Evolutionary conservation across 371 early-diverging fungal genomes (phyloP).

Genomic region (Mucor saturninus): DNA sequence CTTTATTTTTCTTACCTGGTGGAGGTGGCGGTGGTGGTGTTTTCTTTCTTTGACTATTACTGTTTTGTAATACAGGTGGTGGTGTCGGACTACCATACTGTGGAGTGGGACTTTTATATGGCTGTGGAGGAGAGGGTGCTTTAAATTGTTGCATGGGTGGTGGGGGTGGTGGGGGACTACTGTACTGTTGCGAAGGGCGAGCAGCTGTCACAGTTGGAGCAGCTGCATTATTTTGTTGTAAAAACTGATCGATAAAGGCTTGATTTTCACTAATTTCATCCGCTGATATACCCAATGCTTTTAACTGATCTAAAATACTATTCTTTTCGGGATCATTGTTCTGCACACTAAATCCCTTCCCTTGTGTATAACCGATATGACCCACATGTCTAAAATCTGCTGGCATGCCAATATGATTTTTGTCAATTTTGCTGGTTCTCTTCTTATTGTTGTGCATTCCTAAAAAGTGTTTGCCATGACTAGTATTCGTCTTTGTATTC

Average conservation of each 20-base stretch:
- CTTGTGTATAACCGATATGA: conserved; percentile 81
- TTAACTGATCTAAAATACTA: conserved; percentile 73
- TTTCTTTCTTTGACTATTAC: conserved; percentile 5
- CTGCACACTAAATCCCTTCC: conserved; percentile 80
- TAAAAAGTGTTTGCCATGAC: neutral
- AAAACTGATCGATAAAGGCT: conserved; percentile 56
- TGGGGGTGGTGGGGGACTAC: conserved; percentile 33
- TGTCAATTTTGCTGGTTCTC: conserved; percentile 62
- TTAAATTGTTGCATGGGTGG: conserved; percentile 14
- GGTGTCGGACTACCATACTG: too few species aligned
- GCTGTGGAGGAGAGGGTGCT: too few species aligned
- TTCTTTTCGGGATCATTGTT: conserved; percentile 84
- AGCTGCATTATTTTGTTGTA: conserved; percentile 46
- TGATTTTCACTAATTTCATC: conserved; percentile 64
- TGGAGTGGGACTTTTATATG: too few species aligned
- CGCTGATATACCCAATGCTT: conserved; percentile 81
- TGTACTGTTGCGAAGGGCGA: neutral
- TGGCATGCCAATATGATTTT: conserved; percentile 77
- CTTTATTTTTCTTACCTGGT: conserved; percentile 5
- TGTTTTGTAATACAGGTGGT: too few species aligned
- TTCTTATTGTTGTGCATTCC: conserved; percentile 11
- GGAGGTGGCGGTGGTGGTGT: conserved; percentile 42
- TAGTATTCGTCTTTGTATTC: conserved; percentile 29
- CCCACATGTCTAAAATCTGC: conserved; percentile 79
- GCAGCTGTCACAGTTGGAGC: conserved; percentile 1